phyloP scores from a whole-genome alignment of 495 filamentous ascomycete genomes.

The Hamigera avellanea region DNA sequence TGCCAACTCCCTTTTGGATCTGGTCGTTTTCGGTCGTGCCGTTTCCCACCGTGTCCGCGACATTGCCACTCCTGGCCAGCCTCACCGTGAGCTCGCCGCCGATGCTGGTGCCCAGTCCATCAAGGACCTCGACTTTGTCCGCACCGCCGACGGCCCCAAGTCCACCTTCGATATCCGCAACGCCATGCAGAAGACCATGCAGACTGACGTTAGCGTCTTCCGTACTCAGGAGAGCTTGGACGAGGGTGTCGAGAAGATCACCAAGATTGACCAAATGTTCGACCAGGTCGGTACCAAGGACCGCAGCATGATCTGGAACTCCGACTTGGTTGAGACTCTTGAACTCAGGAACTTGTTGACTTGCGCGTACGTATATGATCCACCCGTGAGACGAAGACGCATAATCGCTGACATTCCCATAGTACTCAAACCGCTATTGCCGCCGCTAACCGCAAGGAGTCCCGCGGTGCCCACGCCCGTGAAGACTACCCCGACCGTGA shows the following conservation, averaged over 20 bases:
- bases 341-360: constrained; percentile 89
- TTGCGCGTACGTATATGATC: constrained; percentile 60
- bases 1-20: constrained; percentile 93
- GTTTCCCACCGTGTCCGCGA: constrained; percentile 93
- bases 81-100: constrained; percentile 61
- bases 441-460: constrained; percentile 86
- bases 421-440: constrained; percentile 76
- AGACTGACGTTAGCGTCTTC: constrained; percentile 94
- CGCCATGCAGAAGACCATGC: constrained; percentile 97
- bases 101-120: constrained; percentile 83
- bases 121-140: constrained; percentile 71
- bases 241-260: constrained; percentile 73
- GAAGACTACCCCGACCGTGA: constrained; percentile 93
- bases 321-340: constrained; percentile 87
- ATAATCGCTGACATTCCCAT: constrained; percentile 3
- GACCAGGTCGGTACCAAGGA: constrained; percentile 84
- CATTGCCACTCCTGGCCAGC: constrained; percentile 67
- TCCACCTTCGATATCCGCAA: constrained; percentile 74
- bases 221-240: constrained; percentile 83
- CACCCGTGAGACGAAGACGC: background rate
- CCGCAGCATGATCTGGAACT: constrained; percentile 99
- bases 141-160: constrained; percentile 74
- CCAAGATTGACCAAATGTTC: constrained; percentile 69
- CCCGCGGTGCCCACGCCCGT: constrained; percentile 84
- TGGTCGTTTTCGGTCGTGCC: constrained; percentile 93